Percentiles rank a stretch among this genome's conserved stretches.
Evolutionary conservation across 2,329 filamentous ascomycete genomes (phyloP).

Genomic region (Conoideocrella luteorostrata): DNA sequence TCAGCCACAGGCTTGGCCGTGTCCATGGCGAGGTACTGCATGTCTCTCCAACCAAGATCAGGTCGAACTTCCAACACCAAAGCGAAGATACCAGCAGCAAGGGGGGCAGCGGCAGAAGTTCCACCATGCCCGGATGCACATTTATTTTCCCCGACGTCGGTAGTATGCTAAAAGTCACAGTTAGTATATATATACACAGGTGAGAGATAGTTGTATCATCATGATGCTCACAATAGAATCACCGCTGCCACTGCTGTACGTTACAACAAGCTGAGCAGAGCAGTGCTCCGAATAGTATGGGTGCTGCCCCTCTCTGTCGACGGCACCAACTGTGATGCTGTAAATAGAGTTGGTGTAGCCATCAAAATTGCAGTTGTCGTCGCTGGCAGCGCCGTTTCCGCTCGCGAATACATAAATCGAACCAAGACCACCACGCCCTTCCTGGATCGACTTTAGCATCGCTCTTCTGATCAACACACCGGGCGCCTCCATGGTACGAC

Average conservation of each 20-base stretch:
- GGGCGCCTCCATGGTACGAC: constrained; percentile 87
- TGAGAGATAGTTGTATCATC: background rate
- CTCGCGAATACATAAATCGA: constrained; percentile 94
- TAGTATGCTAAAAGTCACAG: constrained; percentile 65
- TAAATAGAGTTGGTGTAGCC: constrained; percentile 99
- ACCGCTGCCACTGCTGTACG: constrained; percentile 85
- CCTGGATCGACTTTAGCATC: constrained; percentile 87
- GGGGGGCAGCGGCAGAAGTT: constrained; percentile 88
- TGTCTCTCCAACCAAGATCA: constrained; percentile 85
- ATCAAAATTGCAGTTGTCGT: constrained; percentile 98
- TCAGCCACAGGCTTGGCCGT: constrained; percentile 79
- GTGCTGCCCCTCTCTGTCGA: constrained; percentile 80
- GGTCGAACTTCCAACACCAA: constrained; percentile 79
- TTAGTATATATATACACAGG: background rate
- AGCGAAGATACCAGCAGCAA: constrained; percentile 88
- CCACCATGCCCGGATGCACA: constrained; percentile 85
- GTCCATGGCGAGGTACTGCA: constrained; percentile 84
- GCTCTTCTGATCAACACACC: constrained; percentile 81
- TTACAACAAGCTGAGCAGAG: constrained; percentile 90
- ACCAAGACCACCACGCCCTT: constrained; percentile 75
- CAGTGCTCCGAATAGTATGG: constrained; percentile 96
- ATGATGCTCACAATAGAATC: constrained; percentile 64
- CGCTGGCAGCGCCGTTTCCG: constrained; percentile 79
- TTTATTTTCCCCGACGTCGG: constrained; percentile 76
- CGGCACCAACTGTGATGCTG: constrained; percentile 91